Evolutionary conservation across 2,329 filamentous ascomycete genomes (phyloP).

Genomic region (Claviceps spartinae): DNA sequence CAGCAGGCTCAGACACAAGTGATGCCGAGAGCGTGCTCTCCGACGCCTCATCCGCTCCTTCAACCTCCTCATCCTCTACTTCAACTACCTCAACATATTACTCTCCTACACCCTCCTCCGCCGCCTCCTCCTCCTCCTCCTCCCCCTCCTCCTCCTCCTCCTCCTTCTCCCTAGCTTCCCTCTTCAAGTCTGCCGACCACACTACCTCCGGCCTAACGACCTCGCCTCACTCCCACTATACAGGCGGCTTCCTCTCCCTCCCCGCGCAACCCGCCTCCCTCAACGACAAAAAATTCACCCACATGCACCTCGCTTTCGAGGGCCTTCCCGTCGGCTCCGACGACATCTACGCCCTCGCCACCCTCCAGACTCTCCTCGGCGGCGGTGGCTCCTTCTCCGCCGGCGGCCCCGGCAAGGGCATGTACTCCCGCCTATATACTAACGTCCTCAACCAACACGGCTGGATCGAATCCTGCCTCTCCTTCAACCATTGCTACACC

Average conservation of each 20-base stretch:
- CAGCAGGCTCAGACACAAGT: constrained; percentile 46
- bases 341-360: constrained; percentile 93
- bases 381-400: constrained; percentile 95
- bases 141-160: constrained; percentile 22
- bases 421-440: constrained; percentile 96
- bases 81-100: constrained; percentile 3
- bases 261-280: constrained; percentile 70
- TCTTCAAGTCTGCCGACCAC: too few relatives aligned
- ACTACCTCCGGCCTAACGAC: constrained; percentile 27
- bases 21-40: constrained; percentile 20
- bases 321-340: constrained; percentile 78
- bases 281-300: constrained; percentile 65
- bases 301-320: constrained; percentile 94
- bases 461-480: constrained; percentile 91
- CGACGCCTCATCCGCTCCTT: constrained; percentile 18
- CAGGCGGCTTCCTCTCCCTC: constrained; percentile 81
- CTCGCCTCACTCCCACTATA: constrained; percentile 67
- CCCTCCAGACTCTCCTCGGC: constrained; percentile 86
- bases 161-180: constrained; percentile 20
- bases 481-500: constrained; percentile 96
- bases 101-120: constrained; percentile 18
- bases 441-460: constrained; percentile 95
- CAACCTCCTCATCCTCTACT: constrained; percentile 20
- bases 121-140: constrained; percentile 12
- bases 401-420: constrained; percentile 92